Conservation (phyloP, 139 green algal genomes). For the Chlamydomonas eustigma region DNA sequence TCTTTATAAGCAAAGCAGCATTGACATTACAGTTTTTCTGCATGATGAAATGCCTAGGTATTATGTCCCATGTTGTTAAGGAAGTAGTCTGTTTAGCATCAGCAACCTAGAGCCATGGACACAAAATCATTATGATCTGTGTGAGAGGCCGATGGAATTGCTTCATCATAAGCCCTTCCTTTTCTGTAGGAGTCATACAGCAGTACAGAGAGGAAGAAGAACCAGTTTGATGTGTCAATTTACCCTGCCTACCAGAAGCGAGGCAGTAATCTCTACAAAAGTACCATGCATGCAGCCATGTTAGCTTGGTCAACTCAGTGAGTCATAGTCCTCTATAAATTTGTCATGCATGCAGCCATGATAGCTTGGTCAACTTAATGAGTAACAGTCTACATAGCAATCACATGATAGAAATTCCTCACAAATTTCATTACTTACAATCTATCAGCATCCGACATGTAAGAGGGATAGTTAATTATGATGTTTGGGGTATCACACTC, state of each 20-base stretch:
- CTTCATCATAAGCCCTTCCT: not conserved
- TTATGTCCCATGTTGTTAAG: no score
- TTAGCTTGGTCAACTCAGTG: not conserved
- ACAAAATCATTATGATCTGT: no score
- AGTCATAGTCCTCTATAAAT: not conserved
- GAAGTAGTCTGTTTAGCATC: no score
- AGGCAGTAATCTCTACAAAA: slow-evolving; percentile 18
- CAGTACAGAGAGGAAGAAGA: slow-evolving; percentile 20
- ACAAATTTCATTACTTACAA: no score
- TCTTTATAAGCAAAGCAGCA: not conserved
- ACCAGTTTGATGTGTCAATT: slow-evolving; percentile 26
- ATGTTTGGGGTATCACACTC: no score
- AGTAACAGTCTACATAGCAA: no score
- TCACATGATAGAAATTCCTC: no score
- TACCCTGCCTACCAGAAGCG: slow-evolving; percentile 23
- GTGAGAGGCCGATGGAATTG: no score
- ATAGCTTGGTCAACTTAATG: not conserved
- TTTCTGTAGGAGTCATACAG: slow-evolving; percentile 24
- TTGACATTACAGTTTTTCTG: not conserved
- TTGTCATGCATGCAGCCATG: not conserved
- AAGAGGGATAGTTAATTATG: no score
- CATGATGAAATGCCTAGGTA: not conserved
- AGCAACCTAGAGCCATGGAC: no score
- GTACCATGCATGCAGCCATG: slow-evolving; percentile 14
- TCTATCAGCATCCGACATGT: no score